phyloP scores from a whole-genome alignment of 2,329 filamentous ascomycete genomes.

The Hymenoscyphus occultus region DNA sequence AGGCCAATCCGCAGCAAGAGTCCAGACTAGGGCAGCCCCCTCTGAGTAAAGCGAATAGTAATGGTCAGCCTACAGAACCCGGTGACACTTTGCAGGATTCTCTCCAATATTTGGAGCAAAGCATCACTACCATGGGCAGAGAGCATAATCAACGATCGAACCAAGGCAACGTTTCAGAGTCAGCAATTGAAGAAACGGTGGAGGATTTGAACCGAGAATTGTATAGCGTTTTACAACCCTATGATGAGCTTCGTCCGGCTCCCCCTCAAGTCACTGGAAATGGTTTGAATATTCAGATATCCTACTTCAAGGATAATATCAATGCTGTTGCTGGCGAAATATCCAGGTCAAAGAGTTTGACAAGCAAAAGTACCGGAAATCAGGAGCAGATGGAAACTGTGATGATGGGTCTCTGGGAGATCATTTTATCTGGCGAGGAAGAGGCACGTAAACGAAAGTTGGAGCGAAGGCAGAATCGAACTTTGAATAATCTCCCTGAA shows the following conservation, averaged over 20 bases:
- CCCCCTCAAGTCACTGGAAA: conserved; percentile 57
- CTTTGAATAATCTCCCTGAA: conserved; percentile 55
- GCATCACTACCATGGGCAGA: conserved; percentile 57
- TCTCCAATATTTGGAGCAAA: conserved; percentile 68
- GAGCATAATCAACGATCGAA: conserved; percentile 43
- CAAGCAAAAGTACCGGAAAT: conserved; percentile 25
- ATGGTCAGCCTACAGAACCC: conserved; percentile 40
- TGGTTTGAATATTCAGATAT: conserved; percentile 63
- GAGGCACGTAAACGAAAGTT: conserved; percentile 53
- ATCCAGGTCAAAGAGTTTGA: conserved; percentile 22
- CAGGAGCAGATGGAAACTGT: conserved; percentile 55
- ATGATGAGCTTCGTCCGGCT: conserved; percentile 49
- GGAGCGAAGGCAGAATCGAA: conserved; percentile 50
- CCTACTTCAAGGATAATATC: conserved; percentile 63
- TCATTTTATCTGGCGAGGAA: conserved; percentile 48
- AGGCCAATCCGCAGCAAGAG: conserved; percentile 51
- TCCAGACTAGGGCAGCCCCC: conserved; percentile 26
- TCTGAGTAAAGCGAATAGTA: conserved; percentile 42
- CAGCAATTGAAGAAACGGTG: conserved; percentile 49
- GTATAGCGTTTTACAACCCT: conserved; percentile 52
- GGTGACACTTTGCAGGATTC: conserved; percentile 53
- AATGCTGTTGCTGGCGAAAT: conserved; percentile 43
- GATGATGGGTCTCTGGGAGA: conserved; percentile 51
- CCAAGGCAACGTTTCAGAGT: conserved; percentile 28
- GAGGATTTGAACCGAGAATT: conserved; percentile 63